phyloP scores from a whole-genome alignment of 163 green algal species.

The Chlamydomonas reinhardtii region DNA sequence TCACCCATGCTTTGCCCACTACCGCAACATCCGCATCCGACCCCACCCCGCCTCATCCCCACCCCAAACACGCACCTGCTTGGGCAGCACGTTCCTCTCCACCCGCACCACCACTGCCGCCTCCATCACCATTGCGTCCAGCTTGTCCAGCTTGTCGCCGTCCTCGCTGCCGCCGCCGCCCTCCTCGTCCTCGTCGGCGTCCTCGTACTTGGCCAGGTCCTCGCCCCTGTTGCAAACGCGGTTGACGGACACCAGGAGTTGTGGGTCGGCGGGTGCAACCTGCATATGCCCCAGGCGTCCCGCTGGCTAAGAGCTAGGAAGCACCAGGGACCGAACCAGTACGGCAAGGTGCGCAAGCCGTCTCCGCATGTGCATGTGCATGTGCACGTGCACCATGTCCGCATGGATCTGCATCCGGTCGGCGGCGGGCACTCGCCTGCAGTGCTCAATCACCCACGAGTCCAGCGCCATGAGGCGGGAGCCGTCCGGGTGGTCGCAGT shows the following conservation, averaged over 20 bases:
- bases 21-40: too few relatives aligned
- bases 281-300: too few relatives aligned
- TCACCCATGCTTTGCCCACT: too few relatives aligned
- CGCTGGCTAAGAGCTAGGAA: too few relatives aligned
- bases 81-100: slow-evolving; percentile 2
- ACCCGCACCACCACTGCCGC: slow-evolving; percentile 1
- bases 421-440: background rate
- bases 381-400: background rate
- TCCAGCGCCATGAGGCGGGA: slow-evolving; percentile 33
- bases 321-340: too few relatives aligned
- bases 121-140: slow-evolving; percentile 16
- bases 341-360: too few relatives aligned
- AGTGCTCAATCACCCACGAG: slow-evolving; percentile 38
- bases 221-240: slow-evolving; percentile 31
- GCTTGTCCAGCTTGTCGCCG: too few relatives aligned
- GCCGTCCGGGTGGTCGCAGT: slow-evolving; percentile 4
- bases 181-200: slow-evolving; percentile 1
- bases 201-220: slow-evolving; percentile 26
- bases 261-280: too few relatives aligned
- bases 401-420: background rate
- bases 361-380: too few relatives aligned
- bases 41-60: background rate
- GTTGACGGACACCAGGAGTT: too few relatives aligned
- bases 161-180: slow-evolving; percentile 13
- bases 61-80: background rate